These are phyloP conservation scores for Pisolithus tinctorius DNA, from an alignment of 768 basidiomycete genomes.

Conservation along the genomic window DNA sequence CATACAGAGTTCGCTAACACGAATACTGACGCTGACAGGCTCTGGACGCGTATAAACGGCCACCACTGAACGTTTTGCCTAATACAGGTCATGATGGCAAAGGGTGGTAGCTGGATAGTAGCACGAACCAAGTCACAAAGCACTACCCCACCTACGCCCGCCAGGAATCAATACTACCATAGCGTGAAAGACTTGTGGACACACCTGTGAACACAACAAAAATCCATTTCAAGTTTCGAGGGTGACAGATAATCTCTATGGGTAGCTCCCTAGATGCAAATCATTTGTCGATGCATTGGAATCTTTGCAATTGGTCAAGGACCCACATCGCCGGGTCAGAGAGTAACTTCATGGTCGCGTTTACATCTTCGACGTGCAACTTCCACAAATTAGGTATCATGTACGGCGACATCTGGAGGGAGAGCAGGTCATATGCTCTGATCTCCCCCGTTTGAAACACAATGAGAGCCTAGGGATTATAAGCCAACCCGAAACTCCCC, in stretches of 20 bases:
- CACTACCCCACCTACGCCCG: constrained; percentile 47
- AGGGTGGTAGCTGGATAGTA: not conserved
- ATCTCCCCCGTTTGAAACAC: constrained; percentile 53
- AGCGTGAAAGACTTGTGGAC: constrained; percentile 7
- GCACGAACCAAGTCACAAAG: constrained; percentile 48
- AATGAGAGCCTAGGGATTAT: constrained; percentile 35
- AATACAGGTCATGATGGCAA: not conserved
- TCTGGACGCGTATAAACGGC: constrained; percentile 64
- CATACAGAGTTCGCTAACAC: not conserved
- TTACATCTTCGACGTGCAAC: constrained; percentile 54
- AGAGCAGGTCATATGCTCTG: constrained; percentile 70
- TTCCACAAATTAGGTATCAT: constrained; percentile 73
- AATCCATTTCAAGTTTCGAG: constrained; percentile 63
- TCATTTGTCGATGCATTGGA: constrained; percentile 5
- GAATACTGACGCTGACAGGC: constrained; percentile 40
- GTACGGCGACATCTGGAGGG: constrained; percentile 59
- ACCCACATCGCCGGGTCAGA: constrained; percentile 27
- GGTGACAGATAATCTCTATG: constrained; percentile 61
- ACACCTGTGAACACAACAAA: constrained; percentile 72
- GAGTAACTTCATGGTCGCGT: constrained; percentile 33
- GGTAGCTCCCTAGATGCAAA: constrained; percentile 36
- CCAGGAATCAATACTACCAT: constrained; percentile 1
- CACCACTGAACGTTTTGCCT: constrained; percentile 45
- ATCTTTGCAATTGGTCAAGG: not conserved
- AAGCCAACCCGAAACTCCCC: constrained; percentile 3